These are phyloP conservation scores for Bimuria novae-zelandiae DNA, from an alignment of 2,329 filamentous ascomycete species.

Conservation along the genomic window DNA sequence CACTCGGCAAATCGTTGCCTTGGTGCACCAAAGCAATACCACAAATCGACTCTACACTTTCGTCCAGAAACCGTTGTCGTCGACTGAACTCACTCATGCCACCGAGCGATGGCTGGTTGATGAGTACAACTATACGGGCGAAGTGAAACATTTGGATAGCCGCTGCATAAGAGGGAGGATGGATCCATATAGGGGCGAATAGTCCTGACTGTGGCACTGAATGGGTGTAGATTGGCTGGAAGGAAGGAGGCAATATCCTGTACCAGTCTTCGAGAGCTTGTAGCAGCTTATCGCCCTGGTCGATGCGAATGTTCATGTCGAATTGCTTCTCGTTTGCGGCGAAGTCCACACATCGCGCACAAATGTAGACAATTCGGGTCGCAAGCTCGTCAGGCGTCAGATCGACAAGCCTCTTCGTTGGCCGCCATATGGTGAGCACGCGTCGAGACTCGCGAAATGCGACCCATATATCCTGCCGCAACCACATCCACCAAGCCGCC, in stretches of 20 bases:
- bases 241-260: conserved; percentile 50
- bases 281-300: conserved; percentile 52
- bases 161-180: conserved; percentile 43
- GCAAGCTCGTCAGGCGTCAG: conserved; percentile 61
- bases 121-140: conserved; percentile 57
- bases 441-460: conserved; percentile 63
- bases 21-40: conserved; percentile 54
- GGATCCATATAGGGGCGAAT: conserved; percentile 35
- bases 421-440: conserved; percentile 63
- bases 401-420: conserved; percentile 53
- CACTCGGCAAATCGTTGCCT: conserved; percentile 29
- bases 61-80: conserved; percentile 51
- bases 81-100: conserved; percentile 55
- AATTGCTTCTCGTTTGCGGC: conserved; percentile 57
- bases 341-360: conserved; percentile 63
- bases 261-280: conserved; percentile 58
- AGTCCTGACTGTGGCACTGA: conserved; percentile 17
- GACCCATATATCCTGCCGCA: conserved; percentile 69
- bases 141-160: conserved; percentile 59
- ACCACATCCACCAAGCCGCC: conserved; percentile 69
- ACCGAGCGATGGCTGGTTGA: conserved; percentile 57
- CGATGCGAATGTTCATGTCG: conserved; percentile 52
- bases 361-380: conserved; percentile 58
- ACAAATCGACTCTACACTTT: conserved; percentile 55
- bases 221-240: conserved; percentile 47